These are phyloP conservation scores for Apiotrichum sp. DNA, from an alignment of 1,284 basidiomycete species.

Conservation along the genomic window DNA sequence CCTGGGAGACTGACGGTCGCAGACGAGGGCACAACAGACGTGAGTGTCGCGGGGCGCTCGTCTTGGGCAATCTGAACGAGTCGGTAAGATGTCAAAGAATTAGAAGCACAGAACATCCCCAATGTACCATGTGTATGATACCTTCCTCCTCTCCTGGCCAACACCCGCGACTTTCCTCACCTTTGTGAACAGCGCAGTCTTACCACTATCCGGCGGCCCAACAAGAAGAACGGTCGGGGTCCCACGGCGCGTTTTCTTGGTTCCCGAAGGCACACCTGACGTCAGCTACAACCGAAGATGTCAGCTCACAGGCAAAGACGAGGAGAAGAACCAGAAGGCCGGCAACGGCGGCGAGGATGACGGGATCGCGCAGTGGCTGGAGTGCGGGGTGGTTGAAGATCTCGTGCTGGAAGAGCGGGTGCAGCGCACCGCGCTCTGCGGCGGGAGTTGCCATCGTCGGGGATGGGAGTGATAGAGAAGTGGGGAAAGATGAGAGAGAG, in stretches of 20 bases:
- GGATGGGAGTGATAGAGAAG: neutral
- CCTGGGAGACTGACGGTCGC: slow-evolving; percentile 28
- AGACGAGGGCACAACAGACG: slow-evolving; percentile 31
- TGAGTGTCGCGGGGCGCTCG: slow-evolving; percentile 35
- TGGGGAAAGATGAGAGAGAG: neutral
- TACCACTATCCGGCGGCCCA: slow-evolving; percentile 39
- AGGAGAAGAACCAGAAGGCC: slow-evolving; percentile 27
- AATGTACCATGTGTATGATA: too few species aligned
- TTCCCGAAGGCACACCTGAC: slow-evolving; percentile 3
- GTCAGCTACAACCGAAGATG: neutral
- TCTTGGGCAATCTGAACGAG: slow-evolving; percentile 32
- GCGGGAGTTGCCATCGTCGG: neutral
- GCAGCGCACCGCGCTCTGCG: neutral
- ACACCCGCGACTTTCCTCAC: slow-evolving; percentile 9
- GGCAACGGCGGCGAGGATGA: slow-evolving; percentile 28
- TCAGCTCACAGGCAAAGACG: slow-evolving; percentile 22
- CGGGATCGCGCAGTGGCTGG: slow-evolving; percentile 23
- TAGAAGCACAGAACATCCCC: too few species aligned
- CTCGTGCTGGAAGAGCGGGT: slow-evolving; percentile 14
- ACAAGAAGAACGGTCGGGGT: slow-evolving; percentile 35
- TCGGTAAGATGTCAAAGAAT: neutral
- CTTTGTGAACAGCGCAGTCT: slow-evolving; percentile 43
- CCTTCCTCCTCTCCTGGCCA: too few species aligned
- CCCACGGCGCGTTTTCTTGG: slow-evolving; percentile 19
- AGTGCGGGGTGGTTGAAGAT: slow-evolving; percentile 1